phyloP scores from a whole-genome alignment of 441 rosid genomes.

The Metrosideros polymorpha region DNA sequence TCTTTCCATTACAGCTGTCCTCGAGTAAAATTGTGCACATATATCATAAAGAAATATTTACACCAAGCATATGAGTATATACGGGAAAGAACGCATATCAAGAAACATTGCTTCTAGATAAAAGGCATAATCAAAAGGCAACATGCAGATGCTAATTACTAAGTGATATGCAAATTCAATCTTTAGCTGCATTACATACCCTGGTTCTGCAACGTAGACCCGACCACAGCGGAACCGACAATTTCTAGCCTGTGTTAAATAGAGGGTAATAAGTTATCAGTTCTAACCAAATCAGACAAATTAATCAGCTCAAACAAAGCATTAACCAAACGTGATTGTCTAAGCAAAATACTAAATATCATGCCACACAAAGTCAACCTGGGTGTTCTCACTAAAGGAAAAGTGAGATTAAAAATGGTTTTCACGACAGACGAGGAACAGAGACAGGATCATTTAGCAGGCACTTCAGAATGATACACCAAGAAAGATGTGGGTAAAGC shows the following conservation, averaged over 20 bases:
- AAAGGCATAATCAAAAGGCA: background rate
- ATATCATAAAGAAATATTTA: background rate
- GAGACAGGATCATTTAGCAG: background rate
- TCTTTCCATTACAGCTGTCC: background rate
- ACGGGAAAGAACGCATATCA: background rate
- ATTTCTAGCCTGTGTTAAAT: slow-evolving; percentile 80
- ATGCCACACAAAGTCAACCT: background rate
- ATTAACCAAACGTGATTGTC: background rate
- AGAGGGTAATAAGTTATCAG: background rate
- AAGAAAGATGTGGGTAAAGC: background rate
- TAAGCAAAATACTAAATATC: background rate
- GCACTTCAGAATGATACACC: background rate
- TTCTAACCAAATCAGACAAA: background rate
- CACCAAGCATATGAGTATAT: background rate
- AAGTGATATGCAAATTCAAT: background rate
- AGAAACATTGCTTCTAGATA: background rate
- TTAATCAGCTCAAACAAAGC: background rate
- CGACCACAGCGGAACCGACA: slow-evolving; percentile 90
- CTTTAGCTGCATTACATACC: slow-evolving; percentile 37
- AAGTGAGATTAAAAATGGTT: background rate
- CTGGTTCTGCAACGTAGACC: slow-evolving; percentile 93
- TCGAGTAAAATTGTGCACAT: background rate
- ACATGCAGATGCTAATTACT: background rate
- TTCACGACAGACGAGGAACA: background rate
- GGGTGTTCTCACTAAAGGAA: background rate